A percentile compares a stretch with the other conserved stretches of the same genome.
These are phyloP conservation scores for Allomyces macrogynus DNA, from an alignment of 192 early-diverging fungal genomes.

Conservation along the genomic window DNA sequence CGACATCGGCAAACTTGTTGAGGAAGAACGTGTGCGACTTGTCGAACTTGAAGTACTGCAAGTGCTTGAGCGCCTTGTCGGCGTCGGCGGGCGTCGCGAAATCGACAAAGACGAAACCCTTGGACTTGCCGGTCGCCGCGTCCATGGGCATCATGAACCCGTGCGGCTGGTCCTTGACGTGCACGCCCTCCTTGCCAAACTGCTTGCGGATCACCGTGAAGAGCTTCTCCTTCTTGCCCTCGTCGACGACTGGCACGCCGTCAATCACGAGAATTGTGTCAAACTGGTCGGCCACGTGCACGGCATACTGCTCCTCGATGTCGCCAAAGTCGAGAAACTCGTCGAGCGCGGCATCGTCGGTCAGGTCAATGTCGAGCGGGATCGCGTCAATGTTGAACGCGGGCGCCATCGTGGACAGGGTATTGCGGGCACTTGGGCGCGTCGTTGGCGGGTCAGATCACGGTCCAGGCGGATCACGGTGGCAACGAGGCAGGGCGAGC, in stretches of 20 bases:
- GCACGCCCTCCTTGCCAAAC: slow-evolving; percentile 52
- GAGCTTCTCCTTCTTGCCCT: slow-evolving; percentile 67
- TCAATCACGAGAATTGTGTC: slow-evolving; percentile 78
- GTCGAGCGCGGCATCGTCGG: slow-evolving; percentile 44
- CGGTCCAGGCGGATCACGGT: no score
- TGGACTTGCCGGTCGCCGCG: slow-evolving; percentile 44
- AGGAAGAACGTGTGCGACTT: slow-evolving; percentile 59
- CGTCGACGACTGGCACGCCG: slow-evolving; percentile 71
- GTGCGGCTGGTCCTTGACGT: slow-evolving; percentile 43
- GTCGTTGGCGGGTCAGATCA: no score
- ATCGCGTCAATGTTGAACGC: slow-evolving; percentile 1
- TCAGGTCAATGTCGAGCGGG: slow-evolving; percentile 30
- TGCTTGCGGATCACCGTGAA: slow-evolving; percentile 48
- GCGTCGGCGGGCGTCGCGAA: slow-evolving; percentile 76
- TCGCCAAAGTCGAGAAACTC: slow-evolving; percentile 81
- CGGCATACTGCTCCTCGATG: slow-evolving; percentile 53
- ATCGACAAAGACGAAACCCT: slow-evolving; percentile 89
- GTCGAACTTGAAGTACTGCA: slow-evolving; percentile 62
- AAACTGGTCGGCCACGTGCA: slow-evolving; percentile 56
- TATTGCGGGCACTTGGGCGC: no score
- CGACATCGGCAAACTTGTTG: slow-evolving; percentile 83
- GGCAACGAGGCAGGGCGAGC: no score
- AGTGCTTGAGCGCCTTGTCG: slow-evolving; percentile 44
- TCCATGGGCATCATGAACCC: slow-evolving; percentile 81
- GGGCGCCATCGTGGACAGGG: no score